A percentile compares a stretch with the other conserved stretches of the same genome.
These are phyloP conservation scores for Ogataea neopini DNA, from an alignment of 805 yeast species.

Conservation along the genomic window DNA sequence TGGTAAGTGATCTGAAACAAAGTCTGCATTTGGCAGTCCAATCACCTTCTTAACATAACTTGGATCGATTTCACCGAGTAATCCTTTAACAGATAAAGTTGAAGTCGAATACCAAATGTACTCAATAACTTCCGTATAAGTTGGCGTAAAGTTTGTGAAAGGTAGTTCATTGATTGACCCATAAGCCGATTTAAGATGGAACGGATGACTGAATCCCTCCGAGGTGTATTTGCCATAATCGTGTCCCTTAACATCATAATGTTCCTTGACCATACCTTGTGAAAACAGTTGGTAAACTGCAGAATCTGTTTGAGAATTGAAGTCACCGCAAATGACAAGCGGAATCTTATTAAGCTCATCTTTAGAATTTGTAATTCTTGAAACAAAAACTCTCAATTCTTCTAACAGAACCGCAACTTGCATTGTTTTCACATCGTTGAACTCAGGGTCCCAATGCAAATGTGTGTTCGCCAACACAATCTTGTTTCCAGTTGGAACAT, in stretches of 20 bases:
- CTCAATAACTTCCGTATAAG: constrained; percentile 90
- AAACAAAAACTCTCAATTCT: constrained; percentile 70
- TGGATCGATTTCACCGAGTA: constrained; percentile 80
- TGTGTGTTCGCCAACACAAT: constrained; percentile 86
- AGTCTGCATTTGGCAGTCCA: constrained; percentile 92
- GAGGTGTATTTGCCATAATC: constrained; percentile 91
- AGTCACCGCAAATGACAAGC: constrained; percentile 91
- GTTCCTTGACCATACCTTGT: constrained; percentile 76
- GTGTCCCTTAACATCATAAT: constrained; percentile 78
- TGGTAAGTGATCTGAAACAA: constrained; percentile 95
- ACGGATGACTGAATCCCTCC: constrained; percentile 80
- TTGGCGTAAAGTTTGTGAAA: constrained; percentile 92
- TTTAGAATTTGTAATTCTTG: constrained; percentile 37
- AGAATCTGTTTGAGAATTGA: constrained; percentile 81
- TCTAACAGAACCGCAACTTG: constrained; percentile 92
- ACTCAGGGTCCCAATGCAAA: constrained; percentile 97
- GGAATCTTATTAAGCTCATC: constrained; percentile 52
- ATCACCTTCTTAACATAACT: constrained; percentile 74
- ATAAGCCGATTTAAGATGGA: constrained; percentile 84
- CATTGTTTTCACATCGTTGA: constrained; percentile 92
- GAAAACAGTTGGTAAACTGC: constrained; percentile 92
- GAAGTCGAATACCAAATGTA: constrained; percentile 92
- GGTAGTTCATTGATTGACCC: constrained; percentile 85
- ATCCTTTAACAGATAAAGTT: constrained; percentile 77
- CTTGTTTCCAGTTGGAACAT: constrained; percentile 66